These are phyloP conservation scores for Glarea lozoyensis DNA, from an alignment of 495 filamentous ascomycete species.

Conservation along the genomic window DNA sequence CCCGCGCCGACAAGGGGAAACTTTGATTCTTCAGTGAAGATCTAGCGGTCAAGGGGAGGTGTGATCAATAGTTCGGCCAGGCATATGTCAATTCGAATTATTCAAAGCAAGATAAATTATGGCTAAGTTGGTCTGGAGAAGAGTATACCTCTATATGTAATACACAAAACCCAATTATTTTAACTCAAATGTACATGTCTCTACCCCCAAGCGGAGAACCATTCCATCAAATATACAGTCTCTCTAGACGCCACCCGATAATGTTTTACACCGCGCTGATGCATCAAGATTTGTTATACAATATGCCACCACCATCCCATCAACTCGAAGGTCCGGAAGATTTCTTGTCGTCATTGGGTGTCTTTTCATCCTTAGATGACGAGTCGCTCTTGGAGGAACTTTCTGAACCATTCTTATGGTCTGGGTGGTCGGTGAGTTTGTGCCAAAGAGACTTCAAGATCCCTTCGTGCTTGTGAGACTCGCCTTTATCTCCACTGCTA, in stretches of 20 bases:
- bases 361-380: slow-evolving; percentile 22
- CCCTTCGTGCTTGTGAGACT: slow-evolving; percentile 62
- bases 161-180: too few relatives aligned
- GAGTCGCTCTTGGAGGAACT: slow-evolving; percentile 25
- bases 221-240: slow-evolving; percentile 3
- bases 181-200: slow-evolving; percentile 7
- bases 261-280: slow-evolving; percentile 6
- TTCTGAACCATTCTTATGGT: too few relatives aligned
- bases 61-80: too few relatives aligned
- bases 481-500: too few relatives aligned
- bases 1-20: too few relatives aligned
- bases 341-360: slow-evolving; percentile 8
- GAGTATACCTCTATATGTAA: neutral
- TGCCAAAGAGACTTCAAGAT: slow-evolving; percentile 89
- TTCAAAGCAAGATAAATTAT: too few relatives aligned
- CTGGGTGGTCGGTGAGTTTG: slow-evolving; percentile 68
- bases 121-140: too few relatives aligned
- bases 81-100: too few relatives aligned
- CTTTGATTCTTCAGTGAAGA: too few relatives aligned
- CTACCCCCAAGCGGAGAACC: neutral
- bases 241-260: slow-evolving; percentile 12
- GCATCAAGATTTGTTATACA: neutral
- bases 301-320: slow-evolving; percentile 5
- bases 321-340: neutral
- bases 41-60: too few relatives aligned